Base-by-base conservation (phyloP, 2,329 filamentous ascomycete genomes). In the Tolypocladium paradoxum region DNA sequence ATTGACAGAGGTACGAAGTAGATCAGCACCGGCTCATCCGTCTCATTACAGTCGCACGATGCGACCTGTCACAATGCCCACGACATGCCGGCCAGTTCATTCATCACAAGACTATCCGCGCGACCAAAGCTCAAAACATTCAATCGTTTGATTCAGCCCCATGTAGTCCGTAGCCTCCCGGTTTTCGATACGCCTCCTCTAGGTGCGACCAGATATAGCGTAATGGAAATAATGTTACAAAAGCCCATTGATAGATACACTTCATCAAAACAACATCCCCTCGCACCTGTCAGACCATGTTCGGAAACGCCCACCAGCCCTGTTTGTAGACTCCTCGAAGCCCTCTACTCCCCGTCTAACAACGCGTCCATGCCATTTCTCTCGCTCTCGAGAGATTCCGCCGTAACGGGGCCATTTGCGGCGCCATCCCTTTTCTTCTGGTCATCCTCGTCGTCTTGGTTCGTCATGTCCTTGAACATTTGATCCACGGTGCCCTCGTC, bases 401-500 rank as follows among this genome's bases (percentile, higher is more conserved):
- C 68, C 35, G 71, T 74, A 49, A 73, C 66, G 16, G 61, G 61
- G 20, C 62, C 64, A 33, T 69, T 65, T n/a, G 54, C 51, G 33
- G 57, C 55, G 2, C 45, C 52, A 7, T 49, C 50, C 34, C 67
- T 65, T 46, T 68, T 69, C 57, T 67, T 68, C 59, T 73, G 64
- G 52, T 68, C 66, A 16, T 75, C 73, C 5, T 78, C 76, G 27
- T 78, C 74, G 18, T 77, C 74, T 53, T 76, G 71, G 54, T 80
- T 78, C 4, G 76, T 78, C 57, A 81, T 71, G 45, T 80, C 77
- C 46, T 75, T 70, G 61, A 81, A 80, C 75, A 81, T 79, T 57
- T 74, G 75, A 53, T 79, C 75, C 4, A 77, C 76, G 29, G 74
- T 76, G 45, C 70, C 71, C 20, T 76, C 75, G 36, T 74, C 73